Evolutionary conservation across 2,329 filamentous ascomycete genomes (phyloP).

Genomic region (Plenodomus tracheiphilus): DNA sequence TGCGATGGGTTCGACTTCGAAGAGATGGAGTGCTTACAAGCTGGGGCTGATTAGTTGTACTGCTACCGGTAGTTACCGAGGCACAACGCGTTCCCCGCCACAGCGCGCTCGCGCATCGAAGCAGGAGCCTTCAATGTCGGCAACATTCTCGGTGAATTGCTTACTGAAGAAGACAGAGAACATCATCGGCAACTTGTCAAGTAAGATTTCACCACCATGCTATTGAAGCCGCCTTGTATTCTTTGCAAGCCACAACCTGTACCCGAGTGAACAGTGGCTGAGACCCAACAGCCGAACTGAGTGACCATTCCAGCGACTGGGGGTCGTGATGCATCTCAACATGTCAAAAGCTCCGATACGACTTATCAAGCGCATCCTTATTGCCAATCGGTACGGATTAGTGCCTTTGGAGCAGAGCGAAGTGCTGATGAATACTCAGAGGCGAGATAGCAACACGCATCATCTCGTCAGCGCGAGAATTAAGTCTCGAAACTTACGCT

Average conservation of each 20-base stretch:
- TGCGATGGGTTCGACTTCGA: slow-evolving; percentile 4
- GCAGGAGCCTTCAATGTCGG: no score
- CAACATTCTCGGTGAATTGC: not conserved
- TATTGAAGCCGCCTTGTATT: no score
- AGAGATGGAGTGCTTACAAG: slow-evolving; percentile 10
- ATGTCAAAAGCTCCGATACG: slow-evolving; percentile 32
- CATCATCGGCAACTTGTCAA: no score
- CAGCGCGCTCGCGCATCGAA: not conserved
- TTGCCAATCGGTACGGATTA: slow-evolving; percentile 52
- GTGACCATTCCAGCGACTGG: no score
- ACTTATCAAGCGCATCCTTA: slow-evolving; percentile 55
- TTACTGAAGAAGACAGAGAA: no score
- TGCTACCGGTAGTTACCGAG: no score
- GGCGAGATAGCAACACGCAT: slow-evolving; percentile 68
- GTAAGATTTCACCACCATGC: no score
- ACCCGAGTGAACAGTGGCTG: no score
- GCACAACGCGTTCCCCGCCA: slow-evolving; percentile 27
- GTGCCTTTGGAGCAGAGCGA: not conserved
- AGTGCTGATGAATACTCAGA: slow-evolving; percentile 38
- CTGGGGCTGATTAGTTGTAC: slow-evolving; percentile 12
- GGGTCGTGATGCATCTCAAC: no score
- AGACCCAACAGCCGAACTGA: no score
- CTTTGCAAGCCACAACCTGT: no score
- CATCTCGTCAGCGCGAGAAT: slow-evolving; percentile 61
- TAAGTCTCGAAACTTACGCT: slow-evolving; percentile 59